Evolutionary conservation across 2,329 filamentous ascomycete species (phyloP), one percentile per base, ranked within the genome.

Genomic region (Penicillium sp.): DNA sequence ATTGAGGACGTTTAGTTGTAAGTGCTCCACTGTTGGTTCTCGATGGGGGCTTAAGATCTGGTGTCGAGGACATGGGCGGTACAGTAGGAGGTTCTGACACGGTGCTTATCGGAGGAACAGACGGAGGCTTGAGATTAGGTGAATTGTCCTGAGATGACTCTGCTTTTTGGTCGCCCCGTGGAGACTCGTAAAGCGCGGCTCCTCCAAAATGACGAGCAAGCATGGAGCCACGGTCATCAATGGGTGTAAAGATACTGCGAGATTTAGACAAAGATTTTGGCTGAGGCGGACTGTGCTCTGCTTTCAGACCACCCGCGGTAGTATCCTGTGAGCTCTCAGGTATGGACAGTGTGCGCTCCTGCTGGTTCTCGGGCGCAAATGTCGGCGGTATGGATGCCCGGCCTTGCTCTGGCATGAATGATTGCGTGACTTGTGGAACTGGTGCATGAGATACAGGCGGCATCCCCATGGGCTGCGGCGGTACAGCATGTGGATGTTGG

Each of bases 191-290:
- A 44, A 80, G 73, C 45, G 86, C 85, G 2, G 83, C 81, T 61
- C 89, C 84, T 14, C 85, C 87, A 59, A 90, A 87, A 71, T 96
- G 92, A 61, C 93, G 90, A 11, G 91, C 91, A 39, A 97, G 77
- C 54, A 97, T 88, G 1, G 92, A 97, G 45, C 90, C 85, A 65
- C 89, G 92, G 70, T 96, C 92, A 66, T 97, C 94, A 59, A 99
- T 96, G 0, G 94, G 94, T 0, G 94, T 99, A 70, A 97, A 97
- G 55, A 99, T 97, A 72, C 92, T 97, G 70, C 92, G 88, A 19
- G 88, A 88, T 71, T 92, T 92, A 7, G 81, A 79, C 3, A 83
- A 64, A 5, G 90, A 87, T 66, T 88, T 89, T 2, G 88, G 87
- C 59, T 78, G 74, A 9, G 76, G 71, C 52, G 78, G 76, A 19